Conservation (phyloP, 805 yeast species). For the Candida railenensis region DNA sequence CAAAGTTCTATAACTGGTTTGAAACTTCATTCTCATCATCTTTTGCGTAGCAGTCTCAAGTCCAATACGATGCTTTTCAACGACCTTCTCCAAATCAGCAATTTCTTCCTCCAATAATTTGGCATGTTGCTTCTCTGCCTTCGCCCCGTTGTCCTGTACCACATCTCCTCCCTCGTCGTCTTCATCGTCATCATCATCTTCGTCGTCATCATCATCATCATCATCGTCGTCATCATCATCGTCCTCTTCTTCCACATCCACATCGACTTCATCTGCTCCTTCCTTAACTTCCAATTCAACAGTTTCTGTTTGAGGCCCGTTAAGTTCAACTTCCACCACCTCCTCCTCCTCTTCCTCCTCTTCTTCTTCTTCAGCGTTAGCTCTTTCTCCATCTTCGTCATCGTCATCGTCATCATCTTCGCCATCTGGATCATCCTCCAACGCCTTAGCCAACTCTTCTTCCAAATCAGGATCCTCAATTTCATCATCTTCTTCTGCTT, state of each 20-base stretch:
- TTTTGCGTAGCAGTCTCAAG: conserved; percentile 75
- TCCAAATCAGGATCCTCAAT: conserved; percentile 40
- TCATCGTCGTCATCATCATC: conserved; percentile 44
- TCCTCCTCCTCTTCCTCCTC: conserved; percentile 9
- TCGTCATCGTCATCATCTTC: conserved; percentile 22
- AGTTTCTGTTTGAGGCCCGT: conserved; percentile 6
- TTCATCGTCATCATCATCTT: conserved; percentile 54
- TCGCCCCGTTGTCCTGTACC: conserved; percentile 52
- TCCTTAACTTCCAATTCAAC: conserved; percentile 42
- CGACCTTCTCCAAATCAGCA: conserved; percentile 72
- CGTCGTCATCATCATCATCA: conserved; percentile 55
- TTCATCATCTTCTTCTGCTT: conserved; percentile 8
- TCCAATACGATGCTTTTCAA: conserved; percentile 71
- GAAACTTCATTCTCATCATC: conserved; percentile 81
- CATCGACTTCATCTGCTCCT: conserved; percentile 50
- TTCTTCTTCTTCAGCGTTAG: conserved; percentile 14
- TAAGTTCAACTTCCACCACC: conserved; percentile 15
- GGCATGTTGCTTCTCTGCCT: conserved; percentile 50
- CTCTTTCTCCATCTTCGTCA: conserved; percentile 14
- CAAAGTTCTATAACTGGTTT: conserved; percentile 75
- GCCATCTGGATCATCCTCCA: conserved; percentile 27
- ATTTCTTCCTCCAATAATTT: conserved; percentile 85
- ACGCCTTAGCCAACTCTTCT: conserved; percentile 56
- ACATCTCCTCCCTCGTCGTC: conserved; percentile 50
- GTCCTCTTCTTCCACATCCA: conserved; percentile 36